Evolutionary conservation across 345 rosid species (phyloP).

Genomic region (Camelina laxa): DNA sequence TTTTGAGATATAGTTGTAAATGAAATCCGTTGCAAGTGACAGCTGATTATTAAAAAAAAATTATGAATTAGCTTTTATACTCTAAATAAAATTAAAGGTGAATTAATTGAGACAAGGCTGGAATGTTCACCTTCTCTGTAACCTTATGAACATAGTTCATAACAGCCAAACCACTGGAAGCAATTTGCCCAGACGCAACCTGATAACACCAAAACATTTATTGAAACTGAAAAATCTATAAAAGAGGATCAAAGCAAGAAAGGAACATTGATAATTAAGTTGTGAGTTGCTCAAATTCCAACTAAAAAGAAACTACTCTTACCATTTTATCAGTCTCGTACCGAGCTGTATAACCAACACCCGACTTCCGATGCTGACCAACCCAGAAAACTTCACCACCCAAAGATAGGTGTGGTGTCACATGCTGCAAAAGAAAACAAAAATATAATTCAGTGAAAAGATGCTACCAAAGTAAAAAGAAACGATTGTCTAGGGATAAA

Average conservation of each 20-base stretch:
- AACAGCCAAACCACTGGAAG: conserved; percentile 78
- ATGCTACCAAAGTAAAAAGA: not conserved
- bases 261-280: not conserved
- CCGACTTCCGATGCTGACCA: conserved; percentile 79
- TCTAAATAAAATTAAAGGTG: not conserved
- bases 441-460: conserved; percentile 5
- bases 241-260: not conserved
- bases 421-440: conserved; percentile 57
- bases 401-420: conserved; percentile 70
- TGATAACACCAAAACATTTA: conserved; percentile 12
- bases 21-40: conserved; percentile 77
- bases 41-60: conserved; percentile 49
- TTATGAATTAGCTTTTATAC: not conserved
- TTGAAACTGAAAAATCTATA: too few relatives aligned
- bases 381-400: conserved; percentile 91
- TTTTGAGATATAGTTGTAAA: conserved; percentile 72
- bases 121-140: conserved; percentile 69
- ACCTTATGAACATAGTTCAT: conserved; percentile 92
- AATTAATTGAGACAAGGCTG: not conserved
- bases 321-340: conserved; percentile 90
- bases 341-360: conserved; percentile 85
- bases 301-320: conserved; percentile 14
- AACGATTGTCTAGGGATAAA: not conserved
- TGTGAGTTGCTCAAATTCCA: not conserved
- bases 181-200: conserved; percentile 87